Base-by-base conservation (phyloP, 2,329 filamentous ascomycete species). In the Diaporthe sp. region DNA sequence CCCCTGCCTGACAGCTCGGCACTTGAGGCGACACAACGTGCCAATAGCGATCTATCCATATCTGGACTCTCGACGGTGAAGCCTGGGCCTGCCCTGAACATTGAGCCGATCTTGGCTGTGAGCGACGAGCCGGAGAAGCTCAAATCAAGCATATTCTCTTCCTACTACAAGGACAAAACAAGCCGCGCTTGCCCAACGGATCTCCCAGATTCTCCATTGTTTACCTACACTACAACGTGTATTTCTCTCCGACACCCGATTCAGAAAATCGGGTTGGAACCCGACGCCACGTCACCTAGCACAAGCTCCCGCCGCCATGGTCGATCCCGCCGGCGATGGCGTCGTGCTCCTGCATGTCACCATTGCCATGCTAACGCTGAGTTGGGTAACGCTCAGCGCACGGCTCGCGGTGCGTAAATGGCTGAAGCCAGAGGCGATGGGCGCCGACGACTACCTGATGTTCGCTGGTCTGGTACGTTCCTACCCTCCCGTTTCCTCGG, bases 401-500 rank as follows among this genome's bases (percentile, higher is more conserved):
- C 78, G 81, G 12, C 65, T 79, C 4, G 75, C 55, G 42, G 79
- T 82, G 49, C 76, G 81, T 55, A 73, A 75, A 77, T 80, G 79
- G 79, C 78, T 79, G 46, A 79, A 79, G 17, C 75, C 75, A 0
- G 75, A 76, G 60, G 79, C 77, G 12, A 78, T 78, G 72, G 81
- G 81, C 6, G 8, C 77, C 44, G 81, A 82, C 76, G 81, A 82
- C 65, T 75, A 75, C 53, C 37, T 79, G 28, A 82, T 82, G 81
- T 58, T 37, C 13, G 51, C 75, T 53, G 81, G 81, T 10, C 73
- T 81, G 13, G 81, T 82, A 79, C 46, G 79, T 73, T n/a, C 17
- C 31, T n/a, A 44, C 46, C 28, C 22, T 19, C 49, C 37, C 39
- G n/a, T 42, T 62, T 53, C 31, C 4, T 31, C 15, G 53, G 28